Base-by-base conservation (phyloP, 2,329 filamentous ascomycete species). In the Plectosphaerella cucumerina region DNA sequence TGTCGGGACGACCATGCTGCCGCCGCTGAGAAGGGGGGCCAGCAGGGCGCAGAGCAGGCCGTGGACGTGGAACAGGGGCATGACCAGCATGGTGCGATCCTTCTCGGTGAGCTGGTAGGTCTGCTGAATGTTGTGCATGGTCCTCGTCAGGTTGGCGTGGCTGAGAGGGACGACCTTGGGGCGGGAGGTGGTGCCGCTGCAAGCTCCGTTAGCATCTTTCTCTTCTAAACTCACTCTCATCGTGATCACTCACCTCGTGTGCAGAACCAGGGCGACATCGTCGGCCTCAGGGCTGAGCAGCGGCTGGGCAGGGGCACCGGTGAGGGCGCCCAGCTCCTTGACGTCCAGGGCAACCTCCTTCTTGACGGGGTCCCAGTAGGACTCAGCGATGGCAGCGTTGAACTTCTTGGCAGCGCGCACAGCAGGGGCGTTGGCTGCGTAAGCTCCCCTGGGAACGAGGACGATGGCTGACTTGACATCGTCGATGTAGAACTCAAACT, bases 401-500 rank as follows among this genome's bases (percentile, higher is more conserved):
- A 90, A 92, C 73, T 85, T 90, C 60, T 82, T 77, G 8, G 89
- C 90, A 1, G 90, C 90, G 62, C 83, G 81, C 23, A 94, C 87
- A 22, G 87, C 89, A 12, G 88, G 80, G 10, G 82, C 84, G 64
- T 85, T 75, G 58, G 84, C 77, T 11, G 76, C 74, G 60, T 83
- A 88, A 14, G 85, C 82, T 15, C 88, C 89, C 59, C 76, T 77
- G 12, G 90, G 89, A 10, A 95, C 86, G 34, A 95, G 75, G 31
- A 90, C 81, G 53, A 95, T 74, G 33, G 86, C 86, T 5, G 90
- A 93, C 64, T 85, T 89, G 60, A 95, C 77, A 65, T 96, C 90
- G 57, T 91, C 86, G 62, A 96, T 93, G 70, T 94, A 95, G 70
- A 95, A 95, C 67, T 94, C 90, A 66, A 93, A 94, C 68, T 95